Evolutionary conservation across 441 rosid genomes (phyloP).

Genomic region (Gossypium schwendimanii): DNA sequence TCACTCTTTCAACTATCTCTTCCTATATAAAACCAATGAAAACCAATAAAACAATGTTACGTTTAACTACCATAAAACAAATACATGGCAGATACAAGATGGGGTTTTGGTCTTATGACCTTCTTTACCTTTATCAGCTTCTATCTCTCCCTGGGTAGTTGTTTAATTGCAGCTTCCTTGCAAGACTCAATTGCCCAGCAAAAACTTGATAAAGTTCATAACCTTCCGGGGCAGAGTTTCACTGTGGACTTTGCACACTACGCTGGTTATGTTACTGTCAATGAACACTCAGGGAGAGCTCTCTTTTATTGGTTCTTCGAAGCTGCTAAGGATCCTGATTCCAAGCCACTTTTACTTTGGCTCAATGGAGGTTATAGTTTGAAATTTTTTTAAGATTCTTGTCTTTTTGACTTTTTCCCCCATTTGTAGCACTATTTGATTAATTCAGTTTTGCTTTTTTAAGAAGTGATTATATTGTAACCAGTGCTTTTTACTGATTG

Average conservation of each 20-base stretch:
- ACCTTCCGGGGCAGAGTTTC: constrained; percentile 70
- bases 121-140: constrained; percentile 17
- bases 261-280: constrained; percentile 70
- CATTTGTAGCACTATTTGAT: no score
- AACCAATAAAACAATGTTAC: background rate
- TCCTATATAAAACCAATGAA: background rate
- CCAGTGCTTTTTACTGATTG: no score
- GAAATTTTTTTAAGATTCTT: background rate
- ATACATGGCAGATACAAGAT: constrained; percentile 35
- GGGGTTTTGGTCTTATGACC: constrained; percentile 16
- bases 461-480: no score
- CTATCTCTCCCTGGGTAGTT: constrained; percentile 26
- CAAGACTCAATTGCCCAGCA: constrained; percentile 38
- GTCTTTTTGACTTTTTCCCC: background rate
- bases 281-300: constrained; percentile 59
- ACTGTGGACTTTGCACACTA: constrained; percentile 60
- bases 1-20: background rate
- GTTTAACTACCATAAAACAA: background rate
- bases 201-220: constrained; percentile 47
- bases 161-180: constrained; percentile 10
- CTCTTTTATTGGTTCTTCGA: constrained; percentile 85
- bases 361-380: constrained; percentile 73
- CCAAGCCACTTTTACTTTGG: constrained; percentile 91
- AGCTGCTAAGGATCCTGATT: constrained; percentile 64
- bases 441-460: no score